Evolutionary conservation across 139 green algal species (phyloP).

Genomic region (Coccomyxa sp.): DNA sequence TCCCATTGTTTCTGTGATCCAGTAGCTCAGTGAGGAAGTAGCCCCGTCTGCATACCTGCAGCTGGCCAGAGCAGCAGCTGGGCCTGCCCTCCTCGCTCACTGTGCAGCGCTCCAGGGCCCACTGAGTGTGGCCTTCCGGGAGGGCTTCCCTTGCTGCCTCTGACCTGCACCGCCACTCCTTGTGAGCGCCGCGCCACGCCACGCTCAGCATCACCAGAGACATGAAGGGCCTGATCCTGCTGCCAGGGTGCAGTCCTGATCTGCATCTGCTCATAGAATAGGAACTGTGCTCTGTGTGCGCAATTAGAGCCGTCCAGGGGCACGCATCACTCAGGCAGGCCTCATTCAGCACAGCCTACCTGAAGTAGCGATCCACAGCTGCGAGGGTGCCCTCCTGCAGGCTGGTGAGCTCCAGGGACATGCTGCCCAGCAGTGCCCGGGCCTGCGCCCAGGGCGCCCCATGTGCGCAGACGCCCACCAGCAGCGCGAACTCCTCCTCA

Average conservation of each 20-base stretch:
- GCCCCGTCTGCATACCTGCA: conserved; percentile 10
- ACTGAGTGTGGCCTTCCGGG: not conserved
- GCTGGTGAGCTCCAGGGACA: conserved; percentile 54
- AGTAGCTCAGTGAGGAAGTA: too few relatives aligned
- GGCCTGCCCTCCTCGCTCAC: conserved; percentile 4
- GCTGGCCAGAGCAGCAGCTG: conserved; percentile 18
- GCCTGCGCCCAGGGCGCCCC: conserved; percentile 27
- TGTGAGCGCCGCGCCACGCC: too few relatives aligned
- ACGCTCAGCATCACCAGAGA: too few relatives aligned
- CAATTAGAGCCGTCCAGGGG: too few relatives aligned
- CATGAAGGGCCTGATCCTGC: too few relatives aligned
- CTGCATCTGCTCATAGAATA: too few relatives aligned
- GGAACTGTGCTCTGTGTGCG: too few relatives aligned
- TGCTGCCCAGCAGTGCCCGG: conserved; percentile 20
- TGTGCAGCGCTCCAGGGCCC: conserved; percentile 11
- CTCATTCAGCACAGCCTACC: not conserved
- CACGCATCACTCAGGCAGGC: too few relatives aligned
- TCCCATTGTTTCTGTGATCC: too few relatives aligned
- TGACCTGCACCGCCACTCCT: too few relatives aligned
- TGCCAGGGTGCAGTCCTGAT: too few relatives aligned
- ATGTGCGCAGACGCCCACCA: conserved; percentile 44
- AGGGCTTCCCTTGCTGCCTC: not conserved
- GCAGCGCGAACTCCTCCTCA: conserved; percentile 62
- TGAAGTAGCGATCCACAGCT: conserved; percentile 31
- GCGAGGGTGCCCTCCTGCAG: conserved; percentile 44